Percentiles rank a stretch among this genome's conserved stretches.
These are phyloP conservation scores for Tetramitus jugosus DNA, from an alignment of 208 protist genomes.

Conservation along the genomic window DNA sequence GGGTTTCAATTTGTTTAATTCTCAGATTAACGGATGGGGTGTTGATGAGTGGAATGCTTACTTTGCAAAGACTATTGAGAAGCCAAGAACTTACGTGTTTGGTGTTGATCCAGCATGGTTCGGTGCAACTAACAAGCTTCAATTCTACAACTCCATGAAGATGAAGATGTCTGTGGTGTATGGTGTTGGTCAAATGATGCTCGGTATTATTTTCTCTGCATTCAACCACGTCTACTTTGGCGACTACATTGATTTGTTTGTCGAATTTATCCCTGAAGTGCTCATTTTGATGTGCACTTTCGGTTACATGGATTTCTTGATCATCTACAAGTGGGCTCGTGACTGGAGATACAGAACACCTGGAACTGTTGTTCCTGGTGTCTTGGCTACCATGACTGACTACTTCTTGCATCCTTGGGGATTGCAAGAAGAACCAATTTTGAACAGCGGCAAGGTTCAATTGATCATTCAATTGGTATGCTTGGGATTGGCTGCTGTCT, in stretches of 20 bases:
- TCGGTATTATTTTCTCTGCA: constrained; percentile 78
- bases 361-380: constrained; percentile 50
- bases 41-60: constrained; percentile 24
- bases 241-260: constrained; percentile 63
- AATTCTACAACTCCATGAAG: constrained; percentile 96
- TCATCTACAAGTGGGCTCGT: constrained; percentile 91
- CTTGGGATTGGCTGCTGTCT: constrained; percentile 55
- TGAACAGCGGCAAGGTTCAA: constrained; percentile 37
- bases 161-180: constrained; percentile 97
- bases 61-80: not conserved
- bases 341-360: constrained; percentile 50
- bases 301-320: constrained; percentile 92
- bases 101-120: constrained; percentile 74
- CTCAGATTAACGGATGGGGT: not conserved
- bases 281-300: constrained; percentile 86
- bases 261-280: constrained; percentile 89
- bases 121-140: constrained; percentile 86
- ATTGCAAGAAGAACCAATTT: constrained; percentile 27
- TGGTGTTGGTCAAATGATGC: constrained; percentile 89
- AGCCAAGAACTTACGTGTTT: constrained; percentile 40
- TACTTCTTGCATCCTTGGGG: constrained; percentile 74
- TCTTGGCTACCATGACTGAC: constrained; percentile 80
- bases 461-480: constrained; percentile 63
- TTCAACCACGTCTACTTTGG: constrained; percentile 80
- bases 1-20: not conserved